Evolutionary conservation across 805 yeast species (phyloP).

Genomic region (Candida dendrica): DNA sequence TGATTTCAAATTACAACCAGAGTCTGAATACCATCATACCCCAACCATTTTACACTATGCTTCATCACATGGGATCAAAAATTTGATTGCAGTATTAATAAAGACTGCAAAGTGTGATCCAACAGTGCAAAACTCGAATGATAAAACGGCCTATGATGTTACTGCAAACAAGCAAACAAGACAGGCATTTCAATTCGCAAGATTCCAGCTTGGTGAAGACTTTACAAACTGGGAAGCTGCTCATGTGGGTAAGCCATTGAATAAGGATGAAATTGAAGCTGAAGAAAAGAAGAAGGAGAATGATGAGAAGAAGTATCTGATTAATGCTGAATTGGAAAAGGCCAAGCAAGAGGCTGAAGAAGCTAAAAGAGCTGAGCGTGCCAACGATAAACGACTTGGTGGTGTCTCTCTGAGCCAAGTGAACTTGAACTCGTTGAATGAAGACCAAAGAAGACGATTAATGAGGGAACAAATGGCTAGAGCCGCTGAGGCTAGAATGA

Average conservation of each 20-base stretch:
- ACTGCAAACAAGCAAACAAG: constrained; percentile 38
- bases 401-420: constrained; percentile 25
- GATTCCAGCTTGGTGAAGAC: constrained; percentile 62
- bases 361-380: constrained; percentile 18
- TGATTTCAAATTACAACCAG: constrained; percentile 52
- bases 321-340: constrained; percentile 36
- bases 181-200: constrained; percentile 59
- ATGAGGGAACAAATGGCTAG: constrained; percentile 95
- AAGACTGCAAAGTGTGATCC: constrained; percentile 69
- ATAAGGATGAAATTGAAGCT: constrained; percentile 47
- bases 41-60: constrained; percentile 83
- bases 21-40: constrained; percentile 37
- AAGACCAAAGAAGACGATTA: constrained; percentile 65
- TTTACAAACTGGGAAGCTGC: constrained; percentile 65
- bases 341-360: constrained; percentile 32
- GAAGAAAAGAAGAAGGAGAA: constrained; percentile 30
- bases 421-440: constrained; percentile 56
- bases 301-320: constrained; percentile 30
- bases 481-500: constrained; percentile 87
- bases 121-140: constrained; percentile 39
- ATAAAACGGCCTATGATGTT: constrained; percentile 66
- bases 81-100: constrained; percentile 57
- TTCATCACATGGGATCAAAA: constrained; percentile 55
- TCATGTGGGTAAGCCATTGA: constrained; percentile 53
- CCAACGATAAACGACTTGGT: constrained; percentile 30